Conservation (phyloP, 305 asterid species). For the Euphrasia arctica region DNA sequence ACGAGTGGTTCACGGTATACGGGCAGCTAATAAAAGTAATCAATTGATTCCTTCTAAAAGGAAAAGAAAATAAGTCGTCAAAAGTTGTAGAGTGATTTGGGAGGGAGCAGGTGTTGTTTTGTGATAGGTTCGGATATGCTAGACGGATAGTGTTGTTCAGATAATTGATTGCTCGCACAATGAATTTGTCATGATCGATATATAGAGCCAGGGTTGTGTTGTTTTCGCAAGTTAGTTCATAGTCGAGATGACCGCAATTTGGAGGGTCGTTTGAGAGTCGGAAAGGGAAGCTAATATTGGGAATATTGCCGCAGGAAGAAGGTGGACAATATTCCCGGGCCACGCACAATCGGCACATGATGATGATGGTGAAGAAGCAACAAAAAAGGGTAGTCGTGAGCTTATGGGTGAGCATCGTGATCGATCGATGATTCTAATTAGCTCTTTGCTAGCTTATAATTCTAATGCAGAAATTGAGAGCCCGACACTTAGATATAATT, state of each 20-base stretch:
- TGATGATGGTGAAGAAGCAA: not conserved
- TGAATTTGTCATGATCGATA: not conserved
- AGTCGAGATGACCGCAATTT: conserved; percentile 21
- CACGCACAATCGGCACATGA: not conserved
- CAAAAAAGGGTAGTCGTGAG: not conserved
- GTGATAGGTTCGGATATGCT: not conserved
- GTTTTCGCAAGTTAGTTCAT: conserved; percentile 27
- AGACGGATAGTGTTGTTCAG: conserved; percentile 24
- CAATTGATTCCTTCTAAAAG: not conserved
- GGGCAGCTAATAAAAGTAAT: conserved; percentile 25
- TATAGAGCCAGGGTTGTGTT: conserved; percentile 11
- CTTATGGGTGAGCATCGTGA: not conserved
- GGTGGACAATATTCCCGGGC: conserved; percentile 17
- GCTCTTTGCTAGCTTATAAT: too few relatives aligned
- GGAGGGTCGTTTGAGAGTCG: conserved; percentile 30
- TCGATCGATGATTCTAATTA: too few relatives aligned
- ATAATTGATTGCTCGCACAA: conserved; percentile 25
- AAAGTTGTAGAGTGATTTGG: conserved; percentile 5
- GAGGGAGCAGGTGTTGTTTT: not conserved
- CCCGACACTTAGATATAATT: too few relatives aligned
- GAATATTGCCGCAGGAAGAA: conserved; percentile 38
- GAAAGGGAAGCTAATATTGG: conserved; percentile 40
- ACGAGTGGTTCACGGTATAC: conserved; percentile 17
- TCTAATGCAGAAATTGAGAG: too few relatives aligned
- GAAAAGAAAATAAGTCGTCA: not conserved